These are phyloP conservation scores for Stephanodiscus triporus DNA, from an alignment of 108 stramenopile species.

Conservation along the genomic window DNA sequence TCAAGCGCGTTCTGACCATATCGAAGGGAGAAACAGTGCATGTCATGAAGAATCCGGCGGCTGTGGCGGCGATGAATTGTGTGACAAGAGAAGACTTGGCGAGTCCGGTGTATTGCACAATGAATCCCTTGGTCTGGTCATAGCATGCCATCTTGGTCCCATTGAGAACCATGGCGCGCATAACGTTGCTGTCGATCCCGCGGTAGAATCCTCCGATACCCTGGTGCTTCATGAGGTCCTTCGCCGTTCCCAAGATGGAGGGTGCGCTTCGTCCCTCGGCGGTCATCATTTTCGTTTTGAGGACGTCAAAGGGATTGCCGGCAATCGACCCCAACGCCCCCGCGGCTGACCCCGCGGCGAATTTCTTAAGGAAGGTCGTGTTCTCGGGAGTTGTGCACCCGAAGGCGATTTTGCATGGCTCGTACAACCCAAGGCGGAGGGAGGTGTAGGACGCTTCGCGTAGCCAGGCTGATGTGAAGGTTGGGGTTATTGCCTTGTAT, in stretches of 20 bases:
- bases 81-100: conserved; percentile 61
- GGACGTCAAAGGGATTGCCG: conserved; percentile 93
- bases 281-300: conserved; percentile 92
- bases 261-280: conserved; percentile 64
- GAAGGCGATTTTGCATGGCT: conserved; percentile 86
- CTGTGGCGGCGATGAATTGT: conserved; percentile 75
- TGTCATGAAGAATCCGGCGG: conserved; percentile 95
- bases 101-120: conserved; percentile 67
- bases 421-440: conserved; percentile 90
- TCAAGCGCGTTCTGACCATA: conserved; percentile 88
- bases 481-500: too few species aligned
- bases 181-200: conserved; percentile 90
- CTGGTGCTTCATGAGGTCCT: conserved; percentile 70
- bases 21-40: conserved; percentile 91
- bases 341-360: conserved; percentile 82
- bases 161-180: conserved; percentile 92
- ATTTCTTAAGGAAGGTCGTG: conserved; percentile 84
- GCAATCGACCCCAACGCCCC: conserved; percentile 88
- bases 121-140: conserved; percentile 85
- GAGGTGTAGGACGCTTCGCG: conserved; percentile 95
- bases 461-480: conserved; percentile 70
- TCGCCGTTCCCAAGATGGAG: conserved; percentile 66
- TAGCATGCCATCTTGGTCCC: conserved; percentile 95
- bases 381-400: conserved; percentile 71
- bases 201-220: conserved; percentile 92